Conservation (phyloP, 768 basidiomycete species). For the Lactarius quietus region DNA sequence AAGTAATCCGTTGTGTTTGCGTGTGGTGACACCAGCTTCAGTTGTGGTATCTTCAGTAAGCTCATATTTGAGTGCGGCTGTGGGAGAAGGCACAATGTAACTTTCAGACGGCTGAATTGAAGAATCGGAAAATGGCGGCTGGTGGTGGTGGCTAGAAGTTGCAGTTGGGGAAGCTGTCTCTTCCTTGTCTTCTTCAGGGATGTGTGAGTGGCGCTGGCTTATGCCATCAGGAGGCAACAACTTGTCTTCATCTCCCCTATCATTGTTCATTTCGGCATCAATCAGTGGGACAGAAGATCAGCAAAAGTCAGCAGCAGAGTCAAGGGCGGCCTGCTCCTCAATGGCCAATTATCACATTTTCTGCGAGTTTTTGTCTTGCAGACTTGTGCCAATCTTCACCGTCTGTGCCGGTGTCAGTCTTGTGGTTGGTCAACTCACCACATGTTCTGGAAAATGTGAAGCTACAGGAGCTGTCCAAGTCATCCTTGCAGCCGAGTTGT, state of each 20-base stretch:
- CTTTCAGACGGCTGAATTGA: constrained; percentile 33
- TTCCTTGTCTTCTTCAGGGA: constrained; percentile 71
- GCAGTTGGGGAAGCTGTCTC: constrained; percentile 29
- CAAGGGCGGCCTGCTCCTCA: constrained; percentile 49
- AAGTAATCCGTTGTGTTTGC: no score
- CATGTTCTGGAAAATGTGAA: constrained; percentile 75
- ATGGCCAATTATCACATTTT: constrained; percentile 62
- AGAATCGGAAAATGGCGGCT: neutral
- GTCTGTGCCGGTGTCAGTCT: constrained; percentile 47
- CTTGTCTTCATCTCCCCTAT: constrained; percentile 69
- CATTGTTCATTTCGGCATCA: constrained; percentile 72
- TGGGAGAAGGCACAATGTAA: constrained; percentile 34
- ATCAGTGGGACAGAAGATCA: constrained; percentile 55
- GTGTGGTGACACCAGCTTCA: constrained; percentile 30
- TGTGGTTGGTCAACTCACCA: constrained; percentile 45
- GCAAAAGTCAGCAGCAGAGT: constrained; percentile 39
- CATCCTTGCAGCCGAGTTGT: constrained; percentile 61
- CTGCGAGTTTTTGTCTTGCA: constrained; percentile 63
- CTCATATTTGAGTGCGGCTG: neutral
- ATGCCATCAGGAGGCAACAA: constrained; percentile 13
- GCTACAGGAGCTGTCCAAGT: constrained; percentile 56
- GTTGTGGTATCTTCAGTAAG: constrained; percentile 1
- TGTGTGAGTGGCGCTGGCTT: constrained; percentile 46
- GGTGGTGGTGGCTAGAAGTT: no score
- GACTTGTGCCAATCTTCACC: constrained; percentile 63